Conservation (phyloP, 495 filamentous ascomycete species). For the Aspergillus leporis region DNA sequence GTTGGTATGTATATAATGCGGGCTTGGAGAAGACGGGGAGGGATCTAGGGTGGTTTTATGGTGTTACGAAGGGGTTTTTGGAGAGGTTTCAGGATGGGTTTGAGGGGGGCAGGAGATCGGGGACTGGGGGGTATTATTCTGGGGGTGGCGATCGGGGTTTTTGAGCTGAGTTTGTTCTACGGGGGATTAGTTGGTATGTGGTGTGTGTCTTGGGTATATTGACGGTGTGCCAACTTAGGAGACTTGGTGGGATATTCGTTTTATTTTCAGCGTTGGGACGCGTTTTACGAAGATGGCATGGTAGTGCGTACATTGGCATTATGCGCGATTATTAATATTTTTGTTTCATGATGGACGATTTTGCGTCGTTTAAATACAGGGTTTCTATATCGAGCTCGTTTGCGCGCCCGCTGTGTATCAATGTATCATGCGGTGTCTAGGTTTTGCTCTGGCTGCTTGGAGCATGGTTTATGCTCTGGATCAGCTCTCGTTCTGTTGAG, state of each 20-base stretch:
- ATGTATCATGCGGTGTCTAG: not conserved
- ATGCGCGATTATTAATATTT: not conserved
- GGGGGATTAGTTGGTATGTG: not conserved
- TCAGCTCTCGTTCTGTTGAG: not conserved
- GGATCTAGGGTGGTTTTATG: conserved; percentile 58
- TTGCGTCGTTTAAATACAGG: not conserved
- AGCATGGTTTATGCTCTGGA: not conserved
- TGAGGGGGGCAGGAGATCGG: conserved; percentile 17
- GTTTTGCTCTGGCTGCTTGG: not conserved
- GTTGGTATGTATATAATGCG: conserved; percentile 58
- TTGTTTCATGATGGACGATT: not conserved
- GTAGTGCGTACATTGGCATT: not conserved
- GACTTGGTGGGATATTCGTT: not conserved
- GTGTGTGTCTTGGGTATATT: not conserved
- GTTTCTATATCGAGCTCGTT: not conserved
- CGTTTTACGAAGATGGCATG: not conserved
- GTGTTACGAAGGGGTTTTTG: conserved; percentile 56
- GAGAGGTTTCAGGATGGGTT: conserved; percentile 45
- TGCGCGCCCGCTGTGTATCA: not conserved
- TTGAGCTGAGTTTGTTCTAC: not conserved
- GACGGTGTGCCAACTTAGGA: not conserved
- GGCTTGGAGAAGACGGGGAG: conserved; percentile 60
- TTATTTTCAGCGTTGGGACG: not conserved
- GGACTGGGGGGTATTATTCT: not conserved
- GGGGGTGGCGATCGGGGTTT: not conserved